Conservation (phyloP, 2,329 filamentous ascomycete species). For the Lecanicillium sp. region DNA sequence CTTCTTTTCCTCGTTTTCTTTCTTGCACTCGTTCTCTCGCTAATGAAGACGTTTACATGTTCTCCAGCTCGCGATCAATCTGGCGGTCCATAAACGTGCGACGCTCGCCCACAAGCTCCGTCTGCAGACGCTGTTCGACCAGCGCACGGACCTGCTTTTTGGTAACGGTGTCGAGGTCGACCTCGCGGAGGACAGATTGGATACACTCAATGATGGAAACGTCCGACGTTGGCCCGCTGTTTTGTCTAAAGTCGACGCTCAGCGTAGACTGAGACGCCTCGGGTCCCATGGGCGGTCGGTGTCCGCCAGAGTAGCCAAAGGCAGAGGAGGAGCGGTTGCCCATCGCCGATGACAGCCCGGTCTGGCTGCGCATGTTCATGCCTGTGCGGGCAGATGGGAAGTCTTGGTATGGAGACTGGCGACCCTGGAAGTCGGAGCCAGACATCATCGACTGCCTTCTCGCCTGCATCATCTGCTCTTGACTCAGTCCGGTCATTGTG, state of each 20-base stretch:
- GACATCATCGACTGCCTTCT: slow-evolving; percentile 70
- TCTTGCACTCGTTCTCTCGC: no score
- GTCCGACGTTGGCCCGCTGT: slow-evolving; percentile 64
- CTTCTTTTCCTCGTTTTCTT: no score
- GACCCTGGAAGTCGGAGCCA: slow-evolving; percentile 37
- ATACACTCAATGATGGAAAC: slow-evolving; percentile 76
- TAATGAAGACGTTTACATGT: slow-evolving; percentile 58
- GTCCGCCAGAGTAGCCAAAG: slow-evolving; percentile 40
- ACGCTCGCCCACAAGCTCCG: slow-evolving; percentile 77
- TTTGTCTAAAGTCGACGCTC: slow-evolving; percentile 55
- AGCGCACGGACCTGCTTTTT: slow-evolving; percentile 94
- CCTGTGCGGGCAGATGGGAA: slow-evolving; percentile 45
- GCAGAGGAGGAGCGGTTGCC: slow-evolving; percentile 36
- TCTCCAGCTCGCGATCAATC: slow-evolving; percentile 89
- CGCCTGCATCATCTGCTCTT: slow-evolving; percentile 42
- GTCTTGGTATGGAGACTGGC: slow-evolving; percentile 53
- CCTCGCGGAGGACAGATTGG: slow-evolving; percentile 71
- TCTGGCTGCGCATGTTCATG: slow-evolving; percentile 48
- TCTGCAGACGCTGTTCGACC: slow-evolving; percentile 89
- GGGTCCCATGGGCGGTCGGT: slow-evolving; percentile 36
- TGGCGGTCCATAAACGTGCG: slow-evolving; percentile 83
- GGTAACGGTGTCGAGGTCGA: slow-evolving; percentile 92
- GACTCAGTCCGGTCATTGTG: slow-evolving; percentile 31
- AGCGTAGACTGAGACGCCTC: slow-evolving; percentile 40
- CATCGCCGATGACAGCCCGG: slow-evolving; percentile 38